A percentile compares a stretch with the other conserved stretches of the same genome.
Conservation (phyloP, 129 eudicot species). For the Chrysanthemum makinoi region DNA sequence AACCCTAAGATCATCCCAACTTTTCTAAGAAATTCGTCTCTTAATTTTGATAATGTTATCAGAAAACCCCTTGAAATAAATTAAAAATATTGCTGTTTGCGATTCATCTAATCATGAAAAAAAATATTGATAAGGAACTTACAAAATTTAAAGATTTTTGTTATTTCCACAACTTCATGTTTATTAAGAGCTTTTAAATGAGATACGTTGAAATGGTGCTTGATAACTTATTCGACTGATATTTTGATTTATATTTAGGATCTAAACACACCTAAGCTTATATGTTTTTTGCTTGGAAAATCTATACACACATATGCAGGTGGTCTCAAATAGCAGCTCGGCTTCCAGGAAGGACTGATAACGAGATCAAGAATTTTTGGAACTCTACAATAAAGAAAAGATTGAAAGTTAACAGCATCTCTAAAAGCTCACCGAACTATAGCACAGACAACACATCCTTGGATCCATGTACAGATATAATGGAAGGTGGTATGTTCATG, state of each 20-base stretch:
- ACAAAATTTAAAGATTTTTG: too few species aligned
- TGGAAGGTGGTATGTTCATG: slow-evolving; percentile 32
- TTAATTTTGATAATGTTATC: too few species aligned
- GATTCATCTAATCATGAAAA: too few species aligned
- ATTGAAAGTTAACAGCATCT: slow-evolving; percentile 37
- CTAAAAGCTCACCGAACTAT: slow-evolving; percentile 50
- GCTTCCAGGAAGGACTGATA: slow-evolving; percentile 86
- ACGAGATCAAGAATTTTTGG: slow-evolving; percentile 86
- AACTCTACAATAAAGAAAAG: slow-evolving; percentile 79
- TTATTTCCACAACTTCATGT: too few species aligned
- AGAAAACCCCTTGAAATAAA: too few species aligned
- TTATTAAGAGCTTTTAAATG: neutral
- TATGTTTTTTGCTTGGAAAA: neutral
- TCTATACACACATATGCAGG: slow-evolving; percentile 23
- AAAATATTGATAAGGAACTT: too few species aligned
- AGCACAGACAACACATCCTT: slow-evolving; percentile 38
- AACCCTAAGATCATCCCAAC: too few species aligned
- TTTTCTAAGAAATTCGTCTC: too few species aligned
- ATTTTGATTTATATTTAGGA: neutral
- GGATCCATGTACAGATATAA: slow-evolving; percentile 18
- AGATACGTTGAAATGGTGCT: neutral
- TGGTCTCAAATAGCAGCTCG: slow-evolving; percentile 94
- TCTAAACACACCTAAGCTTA: neutral
- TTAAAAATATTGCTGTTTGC: too few species aligned
- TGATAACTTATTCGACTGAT: neutral